These are phyloP conservation scores for Cadophora sp. DNA, from an alignment of 2,329 filamentous ascomycete genomes.

Conservation along the genomic window DNA sequence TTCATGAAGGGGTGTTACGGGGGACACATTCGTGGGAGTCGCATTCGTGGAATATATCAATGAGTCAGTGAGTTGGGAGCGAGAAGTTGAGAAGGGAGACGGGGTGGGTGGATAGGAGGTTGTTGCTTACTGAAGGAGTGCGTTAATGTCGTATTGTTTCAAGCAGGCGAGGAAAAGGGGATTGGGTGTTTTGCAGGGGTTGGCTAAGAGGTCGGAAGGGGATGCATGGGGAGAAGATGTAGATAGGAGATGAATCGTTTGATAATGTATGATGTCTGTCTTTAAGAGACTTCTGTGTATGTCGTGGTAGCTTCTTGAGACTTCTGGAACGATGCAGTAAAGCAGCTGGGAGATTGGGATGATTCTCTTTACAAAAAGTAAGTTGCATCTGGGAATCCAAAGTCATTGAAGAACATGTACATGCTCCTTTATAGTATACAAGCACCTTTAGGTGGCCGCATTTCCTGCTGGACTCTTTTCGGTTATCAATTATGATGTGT, in stretches of 20 bases:
- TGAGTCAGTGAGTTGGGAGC: constrained; percentile 27
- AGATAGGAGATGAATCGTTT: not conserved
- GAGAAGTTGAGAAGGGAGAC: constrained; percentile 32
- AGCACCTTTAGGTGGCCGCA: too few species aligned
- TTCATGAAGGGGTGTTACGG: not conserved
- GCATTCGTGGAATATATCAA: not conserved
- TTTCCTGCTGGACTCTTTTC: too few species aligned
- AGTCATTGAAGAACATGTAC: too few species aligned
- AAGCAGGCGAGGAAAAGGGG: constrained; percentile 16
- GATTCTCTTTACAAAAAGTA: too few species aligned
- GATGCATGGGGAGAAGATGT: not conserved
- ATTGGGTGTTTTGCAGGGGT: not conserved
- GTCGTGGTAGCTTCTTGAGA: too few species aligned
- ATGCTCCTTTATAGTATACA: too few species aligned
- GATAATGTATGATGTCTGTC: too few species aligned
- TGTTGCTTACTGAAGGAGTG: constrained; percentile 27
- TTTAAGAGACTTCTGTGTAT: too few species aligned
- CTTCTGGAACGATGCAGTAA: too few species aligned
- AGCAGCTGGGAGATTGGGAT: too few species aligned
- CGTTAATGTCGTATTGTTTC: constrained; percentile 26
- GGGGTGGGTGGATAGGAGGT: constrained; percentile 29
- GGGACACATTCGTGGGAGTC: not conserved
- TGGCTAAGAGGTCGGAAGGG: not conserved
- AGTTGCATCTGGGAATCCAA: too few species aligned
- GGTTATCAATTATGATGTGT: too few species aligned